Base-by-base conservation (phyloP, 768 basidiomycete genomes). In the Tricholoma matsutake region DNA sequence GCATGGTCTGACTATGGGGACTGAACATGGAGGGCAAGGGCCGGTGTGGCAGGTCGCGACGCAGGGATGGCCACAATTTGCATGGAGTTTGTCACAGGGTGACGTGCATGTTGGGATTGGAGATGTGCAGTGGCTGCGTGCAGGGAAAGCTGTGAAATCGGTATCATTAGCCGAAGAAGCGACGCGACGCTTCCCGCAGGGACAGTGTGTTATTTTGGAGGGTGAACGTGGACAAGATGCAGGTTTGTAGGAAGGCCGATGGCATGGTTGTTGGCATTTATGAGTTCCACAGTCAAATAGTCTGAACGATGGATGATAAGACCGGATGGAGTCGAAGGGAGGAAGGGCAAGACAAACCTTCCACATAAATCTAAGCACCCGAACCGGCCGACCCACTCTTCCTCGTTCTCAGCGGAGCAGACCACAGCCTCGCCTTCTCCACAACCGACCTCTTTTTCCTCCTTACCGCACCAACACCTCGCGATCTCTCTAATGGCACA, bases 381-480 rank as follows among this genome's bases (percentile, higher is more conserved):
- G 59, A 77, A 83, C 35, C 75, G 69, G 0, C 94, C 95, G 1
- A 76, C 73, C 95, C 93, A 94, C 8, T 68, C 69, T 49, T 74
- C 70, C 63, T 81, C 78, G 20, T 70, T 75, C 11, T 77, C 77
- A 34, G 79, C 74, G 35, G 71, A 72, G 66, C 79, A 81, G 18
- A 76, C 63, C 61, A 75, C 69, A 29, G 73, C 72, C 16, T 79
- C 77, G n/a, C 84, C 82, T 57, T 83, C 81, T 2, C 92, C 92
- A 68, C 96, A 99, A 0, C 65, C 67, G 2, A 90, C 79, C 29
- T 78, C 75, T 65, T 81, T 83, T 39, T 74, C 75, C 39, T 85
- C 83, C 63, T 82, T 83, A 0, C 94, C 94, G 68, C 96, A 98
- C 76, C 85, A 97, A 72, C 96, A 98, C 28, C 68, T 76, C 25